A percentile compares a stretch with the other conserved stretches of the same genome.
phyloP scores from a whole-genome alignment of 140 eudicot genomes.

The Oenanthe javanica region DNA sequence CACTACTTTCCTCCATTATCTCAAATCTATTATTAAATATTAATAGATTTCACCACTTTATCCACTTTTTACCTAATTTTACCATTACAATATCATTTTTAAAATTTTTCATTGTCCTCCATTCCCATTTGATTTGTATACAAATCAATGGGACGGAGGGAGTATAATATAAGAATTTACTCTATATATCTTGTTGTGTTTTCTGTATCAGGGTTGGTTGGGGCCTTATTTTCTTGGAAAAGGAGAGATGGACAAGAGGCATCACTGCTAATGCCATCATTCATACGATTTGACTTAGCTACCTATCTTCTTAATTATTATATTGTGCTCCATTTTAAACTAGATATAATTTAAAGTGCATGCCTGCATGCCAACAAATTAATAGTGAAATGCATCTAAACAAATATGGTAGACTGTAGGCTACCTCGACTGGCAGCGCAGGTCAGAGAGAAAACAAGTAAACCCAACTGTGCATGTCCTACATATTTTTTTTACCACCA shows the following conservation, averaged over 20 bases:
- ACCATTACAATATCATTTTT: no score
- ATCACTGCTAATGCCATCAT: not conserved
- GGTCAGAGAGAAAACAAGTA: not conserved
- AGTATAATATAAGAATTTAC: no score
- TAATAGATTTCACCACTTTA: no score
- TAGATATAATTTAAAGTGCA: no score
- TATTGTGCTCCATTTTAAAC: not conserved
- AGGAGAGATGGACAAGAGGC: not conserved
- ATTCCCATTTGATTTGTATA: no score
- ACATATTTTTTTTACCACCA: no score
- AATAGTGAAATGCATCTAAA: not conserved
- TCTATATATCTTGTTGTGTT: not conserved
- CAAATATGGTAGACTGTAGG: not conserved
- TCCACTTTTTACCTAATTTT: no score
- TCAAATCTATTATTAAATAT: no score
- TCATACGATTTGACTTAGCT: not conserved
- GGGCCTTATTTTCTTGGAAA: not conserved
- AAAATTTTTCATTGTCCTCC: no score
- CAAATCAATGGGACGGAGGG: no score
- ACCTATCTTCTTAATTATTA: not conserved
- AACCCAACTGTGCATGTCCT: not conserved
- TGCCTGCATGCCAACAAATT: not conserved
- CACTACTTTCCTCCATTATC: no score
- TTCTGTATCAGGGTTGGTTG: not conserved
- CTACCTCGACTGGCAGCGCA: not conserved